Evolutionary conservation across 768 basidiomycete genomes (phyloP), one percentile per base, ranked within the genome.

Genomic region (Rhizopogon rudus): DNA sequence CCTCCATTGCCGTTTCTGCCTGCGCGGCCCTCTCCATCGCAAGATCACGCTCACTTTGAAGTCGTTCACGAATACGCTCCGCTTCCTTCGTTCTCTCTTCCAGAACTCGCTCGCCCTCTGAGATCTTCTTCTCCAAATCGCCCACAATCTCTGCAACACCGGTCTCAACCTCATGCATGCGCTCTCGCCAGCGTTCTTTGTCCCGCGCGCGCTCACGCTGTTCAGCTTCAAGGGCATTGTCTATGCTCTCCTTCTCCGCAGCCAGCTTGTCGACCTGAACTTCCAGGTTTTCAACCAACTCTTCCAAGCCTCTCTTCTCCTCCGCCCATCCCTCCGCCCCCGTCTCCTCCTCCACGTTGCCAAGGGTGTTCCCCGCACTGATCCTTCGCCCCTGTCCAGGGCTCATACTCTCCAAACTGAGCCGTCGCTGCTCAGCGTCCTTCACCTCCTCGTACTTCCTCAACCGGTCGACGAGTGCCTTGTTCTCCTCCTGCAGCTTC

Each of bases 401-500:
- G 20, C 48, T 22, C 48, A 49, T 49, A 52, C 59, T 64, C 52
- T 62, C 67, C 33, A 66, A 54, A 52, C 59, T 65, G 54, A 64
- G 51, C 52, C 65, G 58, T n/a, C 61, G 59, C 37, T 59, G 56
- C 1, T 69, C 65, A 5, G 68, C 68, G 35, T 61, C 57, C 49
- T 68, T 69, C 20, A 70, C 71, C 53, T 82, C 86, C 61, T 84
- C 86, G 51, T 81, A 65, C 54, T 67, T 75, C 56, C 71, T 73
- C 22, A 91, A 62, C 54, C 80, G 75, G 45, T 78, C 78, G 5
- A 83, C 67, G 7, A 94, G 75, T 12, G 64, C 70, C 64, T 91
- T 80, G 65, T 94, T 95, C 74, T 96, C 93, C 66, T 93, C 88
- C 61, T 91, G 88, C 53, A 96, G 67, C 53, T 87, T 78, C 43